phyloP scores from a whole-genome alignment of 306 rosid species.

The Cicer judaicum region DNA sequence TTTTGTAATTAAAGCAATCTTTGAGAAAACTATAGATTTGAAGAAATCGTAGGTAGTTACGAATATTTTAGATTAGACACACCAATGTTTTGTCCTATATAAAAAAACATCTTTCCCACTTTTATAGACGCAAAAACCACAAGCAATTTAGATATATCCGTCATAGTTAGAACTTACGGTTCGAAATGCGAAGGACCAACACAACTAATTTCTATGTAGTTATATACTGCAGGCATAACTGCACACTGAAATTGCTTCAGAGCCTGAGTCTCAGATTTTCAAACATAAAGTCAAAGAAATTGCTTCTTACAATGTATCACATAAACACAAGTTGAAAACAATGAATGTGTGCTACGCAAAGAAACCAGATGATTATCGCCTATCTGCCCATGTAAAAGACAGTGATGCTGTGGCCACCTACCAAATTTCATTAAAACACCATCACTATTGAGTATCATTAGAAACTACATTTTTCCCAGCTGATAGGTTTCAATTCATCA shows the following conservation, averaged over 20 bases:
- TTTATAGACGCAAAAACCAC: too few species aligned
- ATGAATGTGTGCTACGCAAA: background rate
- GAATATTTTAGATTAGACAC: too few species aligned
- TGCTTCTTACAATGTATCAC: background rate
- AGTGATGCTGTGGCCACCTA: background rate
- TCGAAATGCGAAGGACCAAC: too few species aligned
- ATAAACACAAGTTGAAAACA: slow-evolving; percentile 15
- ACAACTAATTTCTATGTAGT: too few species aligned
- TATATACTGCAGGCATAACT: background rate
- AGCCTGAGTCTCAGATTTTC: background rate
- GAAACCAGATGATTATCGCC: slow-evolving; percentile 23
- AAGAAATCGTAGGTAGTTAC: too few species aligned
- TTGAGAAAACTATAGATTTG: too few species aligned
- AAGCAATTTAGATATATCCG: too few species aligned
- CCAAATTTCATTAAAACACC: slow-evolving; percentile 2
- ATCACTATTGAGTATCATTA: too few species aligned
- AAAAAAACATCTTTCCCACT: background rate
- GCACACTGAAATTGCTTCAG: background rate
- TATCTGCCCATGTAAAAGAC: slow-evolving; percentile 20
- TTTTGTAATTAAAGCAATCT: too few species aligned
- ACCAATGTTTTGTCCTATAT: background rate
- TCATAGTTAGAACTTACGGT: too few species aligned
- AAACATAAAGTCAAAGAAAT: background rate
- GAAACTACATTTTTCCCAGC: background rate
- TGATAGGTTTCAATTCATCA: slow-evolving; percentile 16